These are phyloP conservation scores for Jasminum sambac DNA, from an alignment of 257 asterid species.

Conservation along the genomic window DNA sequence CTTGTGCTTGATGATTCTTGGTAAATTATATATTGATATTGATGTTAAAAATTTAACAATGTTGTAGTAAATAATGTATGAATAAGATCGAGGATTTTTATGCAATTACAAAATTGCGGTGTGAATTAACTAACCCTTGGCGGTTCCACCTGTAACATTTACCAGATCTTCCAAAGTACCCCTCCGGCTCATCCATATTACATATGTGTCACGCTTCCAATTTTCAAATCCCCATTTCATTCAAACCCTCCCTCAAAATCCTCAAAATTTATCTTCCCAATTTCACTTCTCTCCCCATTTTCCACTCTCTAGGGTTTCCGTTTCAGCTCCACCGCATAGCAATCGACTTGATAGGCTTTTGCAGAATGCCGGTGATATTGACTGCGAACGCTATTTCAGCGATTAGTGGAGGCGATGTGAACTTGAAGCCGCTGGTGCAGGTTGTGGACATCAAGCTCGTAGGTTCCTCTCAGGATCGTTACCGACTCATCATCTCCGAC, in stretches of 20 bases:
- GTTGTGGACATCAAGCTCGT: slow-evolving; percentile 78
- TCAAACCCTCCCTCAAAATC: slow-evolving; percentile 26
- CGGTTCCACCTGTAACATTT: not conserved
- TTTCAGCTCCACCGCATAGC: not conserved
- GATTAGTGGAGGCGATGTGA: slow-evolving; percentile 73
- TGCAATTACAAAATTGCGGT: not conserved
- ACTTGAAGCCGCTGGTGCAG: slow-evolving; percentile 92
- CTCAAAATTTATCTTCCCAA: not conserved
- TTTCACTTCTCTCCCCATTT: slow-evolving; percentile 2
- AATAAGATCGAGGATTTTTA: not conserved
- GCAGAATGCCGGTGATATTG: slow-evolving; percentile 64
- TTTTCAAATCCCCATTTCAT: slow-evolving; percentile 9
- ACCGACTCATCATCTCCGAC: slow-evolving; percentile 74
- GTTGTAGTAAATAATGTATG: no score
- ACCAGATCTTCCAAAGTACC: slow-evolving; percentile 13
- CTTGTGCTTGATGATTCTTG: no score
- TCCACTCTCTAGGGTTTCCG: slow-evolving; percentile 17
- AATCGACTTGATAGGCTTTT: not conserved
- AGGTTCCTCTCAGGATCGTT: slow-evolving; percentile 74
- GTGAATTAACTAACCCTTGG: no score
- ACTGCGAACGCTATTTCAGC: slow-evolving; percentile 76
- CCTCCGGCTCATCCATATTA: not conserved
- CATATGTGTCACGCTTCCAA: not conserved
- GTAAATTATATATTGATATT: no score
- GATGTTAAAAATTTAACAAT: no score